Base-by-base conservation (phyloP, 352 stramenopile genomes). In the Pythium myriotylum region DNA sequence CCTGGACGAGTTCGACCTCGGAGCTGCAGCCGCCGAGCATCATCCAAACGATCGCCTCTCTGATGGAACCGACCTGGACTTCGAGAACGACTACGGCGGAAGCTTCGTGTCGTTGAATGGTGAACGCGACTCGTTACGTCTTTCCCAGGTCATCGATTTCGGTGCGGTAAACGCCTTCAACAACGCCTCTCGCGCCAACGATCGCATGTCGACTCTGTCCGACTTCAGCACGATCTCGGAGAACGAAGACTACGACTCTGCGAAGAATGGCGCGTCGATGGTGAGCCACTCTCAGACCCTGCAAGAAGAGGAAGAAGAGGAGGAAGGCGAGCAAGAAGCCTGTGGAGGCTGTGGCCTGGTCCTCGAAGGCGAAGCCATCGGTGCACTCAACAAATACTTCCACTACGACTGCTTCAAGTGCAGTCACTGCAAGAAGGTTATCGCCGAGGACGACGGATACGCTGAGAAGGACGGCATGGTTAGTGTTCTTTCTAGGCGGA, bases 341-440 rank as follows among this genome's bases (percentile, higher is more conserved):
- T 93, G 84, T 43, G 84, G 80, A 53, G 84, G 81, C 23, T 94
- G 84, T 52, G 71, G 72, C 2, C 69, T 73, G 29, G 81, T 91
- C 16, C 71, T 94, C 22, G 81, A 94, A 53, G 84, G 84, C 24
- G 84, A 94, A 73, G 84, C 84, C 19, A 77, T 94, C 47, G 82
- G 81, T n/a, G 84, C 84, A 13, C 39, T 94, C 37, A 87, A 88
- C 70, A 76, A 89, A 37, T 94, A 90, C 62, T 94, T 91, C 67
- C 84, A 94, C 58, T 84, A 86, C 53, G 78, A 93, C 74, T 93
- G 84, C 62, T 93, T 93, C 66, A 91, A 93, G 65, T 93, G 84
- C 64, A 86, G 72, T 48, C 74, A 94, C 59, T 94, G 84, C 51
- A 76, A 58, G 37, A 72, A 76, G 26, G 68, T 88, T 24, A 94